Evolutionary conservation across 106 monocot species (phyloP).

Genomic region (Phalaenopsis aphrodite): DNA sequence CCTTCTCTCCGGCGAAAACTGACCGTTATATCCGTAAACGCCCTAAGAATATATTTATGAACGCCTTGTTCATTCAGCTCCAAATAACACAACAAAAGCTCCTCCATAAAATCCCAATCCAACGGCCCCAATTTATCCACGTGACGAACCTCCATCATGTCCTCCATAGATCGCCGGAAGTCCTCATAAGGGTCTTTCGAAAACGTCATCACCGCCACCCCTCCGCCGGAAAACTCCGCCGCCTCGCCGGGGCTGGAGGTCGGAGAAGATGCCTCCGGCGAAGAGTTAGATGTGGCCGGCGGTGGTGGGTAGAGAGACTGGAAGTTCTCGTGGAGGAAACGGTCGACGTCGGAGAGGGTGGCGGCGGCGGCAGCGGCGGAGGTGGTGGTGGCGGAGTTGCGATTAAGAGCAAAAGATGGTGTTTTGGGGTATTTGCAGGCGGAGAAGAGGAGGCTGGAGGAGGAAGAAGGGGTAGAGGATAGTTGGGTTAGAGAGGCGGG

Average conservation of each 20-base stretch:
- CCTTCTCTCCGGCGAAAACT: slow-evolving; percentile 18
- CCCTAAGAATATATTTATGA: slow-evolving; percentile 61
- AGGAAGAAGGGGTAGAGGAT: not conserved
- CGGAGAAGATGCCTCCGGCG: not conserved
- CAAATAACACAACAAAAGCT: slow-evolving; percentile 68
- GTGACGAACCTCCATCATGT: slow-evolving; percentile 42
- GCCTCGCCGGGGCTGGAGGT: not conserved
- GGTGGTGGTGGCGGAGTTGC: not conserved
- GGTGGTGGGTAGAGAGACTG: slow-evolving; percentile 36
- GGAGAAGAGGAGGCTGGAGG: slow-evolving; percentile 38
- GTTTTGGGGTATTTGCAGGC: slow-evolving; percentile 85
- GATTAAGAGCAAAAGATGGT: slow-evolving; percentile 37
- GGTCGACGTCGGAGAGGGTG: slow-evolving; percentile 72
- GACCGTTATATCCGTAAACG: slow-evolving; percentile 57
- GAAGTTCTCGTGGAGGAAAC: slow-evolving; percentile 82
- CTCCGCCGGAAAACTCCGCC: slow-evolving; percentile 5
- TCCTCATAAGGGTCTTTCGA: slow-evolving; percentile 58
- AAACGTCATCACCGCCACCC: slow-evolving; percentile 42
- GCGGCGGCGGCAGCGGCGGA: slow-evolving; percentile 21
- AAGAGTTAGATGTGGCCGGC: not conserved
- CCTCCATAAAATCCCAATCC: slow-evolving; percentile 94
- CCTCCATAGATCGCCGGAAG: slow-evolving; percentile 52
- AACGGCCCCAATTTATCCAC: slow-evolving; percentile 11
- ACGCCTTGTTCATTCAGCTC: slow-evolving; percentile 71
- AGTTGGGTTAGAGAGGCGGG: not conserved